Conservation (phyloP, 257 asterid species). For the Scutellaria galericulata region DNA sequence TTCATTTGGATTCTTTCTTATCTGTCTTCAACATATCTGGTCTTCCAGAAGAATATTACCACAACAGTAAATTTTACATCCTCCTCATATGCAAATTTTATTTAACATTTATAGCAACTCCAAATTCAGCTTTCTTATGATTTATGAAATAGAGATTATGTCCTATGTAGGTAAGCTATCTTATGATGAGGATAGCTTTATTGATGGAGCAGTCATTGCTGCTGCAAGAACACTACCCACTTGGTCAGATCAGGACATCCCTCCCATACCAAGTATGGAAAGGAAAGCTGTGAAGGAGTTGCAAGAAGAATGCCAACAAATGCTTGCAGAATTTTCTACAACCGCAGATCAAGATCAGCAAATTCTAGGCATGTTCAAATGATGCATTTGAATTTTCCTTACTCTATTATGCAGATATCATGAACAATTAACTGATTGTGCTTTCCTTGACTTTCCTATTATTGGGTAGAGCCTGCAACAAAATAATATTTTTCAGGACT, state of each 20-base stretch:
- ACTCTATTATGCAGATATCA: conserved; percentile 5
- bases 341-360: conserved; percentile 71
- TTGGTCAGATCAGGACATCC: conserved; percentile 92
- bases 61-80: conserved; percentile 65
- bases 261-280: conserved; percentile 85
- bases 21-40: conserved; percentile 91
- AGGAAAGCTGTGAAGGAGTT: conserved; percentile 88
- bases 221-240: conserved; percentile 96
- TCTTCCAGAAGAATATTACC: conserved; percentile 83
- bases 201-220: conserved; percentile 94
- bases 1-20: conserved; percentile 90
- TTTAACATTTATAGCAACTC: conserved; percentile 10
- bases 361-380: conserved; percentile 65
- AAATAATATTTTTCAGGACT: conserved; percentile 2
- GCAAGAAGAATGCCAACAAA: conserved; percentile 87
- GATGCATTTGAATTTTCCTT: conserved; percentile 27
- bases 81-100: conserved; percentile 29
- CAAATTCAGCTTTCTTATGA: conserved; percentile 24
- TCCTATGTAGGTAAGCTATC: conserved; percentile 73
- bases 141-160: conserved; percentile 35
- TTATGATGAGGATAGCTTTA: conserved; percentile 56
- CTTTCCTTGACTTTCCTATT: conserved; percentile 23
- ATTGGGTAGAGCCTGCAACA: conserved; percentile 10
- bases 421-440: not conserved
- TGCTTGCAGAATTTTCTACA: conserved; percentile 77